Conservation (phyloP, 352 stramenopile genomes). For the Phytophthora quininea region DNA sequence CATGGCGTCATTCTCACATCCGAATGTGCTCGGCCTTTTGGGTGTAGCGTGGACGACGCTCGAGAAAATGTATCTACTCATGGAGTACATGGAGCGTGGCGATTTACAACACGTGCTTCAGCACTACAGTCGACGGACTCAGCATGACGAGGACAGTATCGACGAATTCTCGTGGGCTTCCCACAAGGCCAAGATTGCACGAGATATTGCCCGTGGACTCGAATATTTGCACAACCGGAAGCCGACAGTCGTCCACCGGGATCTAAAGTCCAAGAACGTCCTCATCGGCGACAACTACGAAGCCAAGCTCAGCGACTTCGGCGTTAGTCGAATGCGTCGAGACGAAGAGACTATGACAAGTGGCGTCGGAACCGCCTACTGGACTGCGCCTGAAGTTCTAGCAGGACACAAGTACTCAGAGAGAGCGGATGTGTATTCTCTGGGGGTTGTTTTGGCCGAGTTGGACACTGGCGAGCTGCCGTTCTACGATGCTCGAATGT, state of each 20-base stretch:
- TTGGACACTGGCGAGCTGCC: constrained; percentile 30
- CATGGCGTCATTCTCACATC: constrained; percentile 42
- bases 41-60: constrained; percentile 50
- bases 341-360: constrained; percentile 42
- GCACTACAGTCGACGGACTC: constrained; percentile 18
- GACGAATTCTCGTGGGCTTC: constrained; percentile 28
- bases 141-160: neutral
- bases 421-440: constrained; percentile 34
- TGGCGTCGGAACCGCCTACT: constrained; percentile 39
- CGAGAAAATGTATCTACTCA: constrained; percentile 49
- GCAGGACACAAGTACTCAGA: constrained; percentile 43
- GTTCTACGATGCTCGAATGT: constrained; percentile 21
- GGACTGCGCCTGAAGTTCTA: constrained; percentile 55
- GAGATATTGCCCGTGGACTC: constrained; percentile 30
- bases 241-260: constrained; percentile 63
- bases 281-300: constrained; percentile 39
- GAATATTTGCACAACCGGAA: constrained; percentile 29
- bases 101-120: constrained; percentile 48
- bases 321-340: constrained; percentile 19
- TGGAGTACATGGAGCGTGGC: constrained; percentile 52
- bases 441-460: constrained; percentile 30
- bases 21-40: constrained; percentile 41
- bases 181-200: constrained; percentile 28
- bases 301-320: constrained; percentile 55
- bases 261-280: constrained; percentile 83